Evolutionary conservation across 163 green algal species (phyloP).

Genomic region (Volvox carteri): DNA sequence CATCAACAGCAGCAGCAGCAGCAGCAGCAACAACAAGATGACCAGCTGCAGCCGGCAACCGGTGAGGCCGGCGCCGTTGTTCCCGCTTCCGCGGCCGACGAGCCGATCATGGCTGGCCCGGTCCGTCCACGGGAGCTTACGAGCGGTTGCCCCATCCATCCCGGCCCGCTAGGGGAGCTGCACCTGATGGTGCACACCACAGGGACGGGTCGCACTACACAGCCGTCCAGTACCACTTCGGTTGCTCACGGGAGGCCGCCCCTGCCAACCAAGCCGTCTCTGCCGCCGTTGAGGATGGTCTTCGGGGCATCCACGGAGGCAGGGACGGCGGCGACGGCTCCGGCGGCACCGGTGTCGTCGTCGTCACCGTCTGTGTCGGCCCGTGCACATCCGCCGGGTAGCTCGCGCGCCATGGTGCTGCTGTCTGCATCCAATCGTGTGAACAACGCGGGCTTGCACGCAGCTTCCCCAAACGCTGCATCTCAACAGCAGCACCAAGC

Average conservation of each 20-base stretch:
- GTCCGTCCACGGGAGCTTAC: constrained; percentile 9
- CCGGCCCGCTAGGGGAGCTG: constrained; percentile 27
- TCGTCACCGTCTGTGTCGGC: constrained; percentile 6
- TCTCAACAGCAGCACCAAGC: constrained; percentile 8
- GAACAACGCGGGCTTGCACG: background rate
- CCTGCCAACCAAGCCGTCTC: constrained; percentile 3
- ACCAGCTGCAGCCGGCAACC: background rate
- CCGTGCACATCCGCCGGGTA: background rate
- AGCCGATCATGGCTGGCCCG: background rate
- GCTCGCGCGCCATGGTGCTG: constrained; percentile 45
- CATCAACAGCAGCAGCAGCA: too few species aligned
- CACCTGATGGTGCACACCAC: constrained; percentile 31
- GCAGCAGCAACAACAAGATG: background rate
- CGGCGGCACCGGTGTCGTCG: background rate
- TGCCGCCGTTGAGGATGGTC: constrained; percentile 41
- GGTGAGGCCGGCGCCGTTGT: background rate
- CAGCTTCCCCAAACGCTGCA: background rate
- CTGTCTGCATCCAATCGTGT: constrained; percentile 47
- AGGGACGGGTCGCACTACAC: background rate
- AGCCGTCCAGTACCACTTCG: background rate
- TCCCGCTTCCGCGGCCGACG: background rate
- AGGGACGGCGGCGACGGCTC: background rate
- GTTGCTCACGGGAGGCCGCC: constrained; percentile 16
- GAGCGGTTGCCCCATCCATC: background rate
- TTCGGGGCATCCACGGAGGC: background rate